Evolutionary conservation across 768 basidiomycete genomes (phyloP).

Genomic region (Hemileccinum rubropunctum): DNA sequence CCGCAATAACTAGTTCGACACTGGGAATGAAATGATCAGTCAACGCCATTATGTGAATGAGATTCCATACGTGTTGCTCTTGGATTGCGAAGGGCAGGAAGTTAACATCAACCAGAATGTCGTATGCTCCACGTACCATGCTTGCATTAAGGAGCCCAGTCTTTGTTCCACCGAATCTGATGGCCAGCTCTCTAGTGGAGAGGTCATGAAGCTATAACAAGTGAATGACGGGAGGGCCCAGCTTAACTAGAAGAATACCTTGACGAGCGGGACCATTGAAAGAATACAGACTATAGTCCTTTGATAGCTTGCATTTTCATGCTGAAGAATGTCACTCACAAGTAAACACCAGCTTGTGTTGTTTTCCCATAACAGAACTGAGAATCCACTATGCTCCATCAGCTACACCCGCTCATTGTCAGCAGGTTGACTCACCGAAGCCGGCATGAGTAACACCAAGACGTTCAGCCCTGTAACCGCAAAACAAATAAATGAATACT

Average conservation of each 20-base stretch:
- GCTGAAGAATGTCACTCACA: conserved; percentile 39
- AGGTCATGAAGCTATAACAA: conserved; percentile 66
- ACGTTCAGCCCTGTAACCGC: conserved; percentile 61
- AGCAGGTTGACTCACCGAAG: conserved; percentile 47
- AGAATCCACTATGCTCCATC: conserved; percentile 49
- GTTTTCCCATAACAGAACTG: conserved; percentile 43
- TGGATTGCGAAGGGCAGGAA: neutral
- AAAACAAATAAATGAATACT: neutral
- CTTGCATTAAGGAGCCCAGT: conserved; percentile 81
- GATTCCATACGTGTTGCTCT: conserved; percentile 66
- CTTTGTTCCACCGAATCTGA: conserved; percentile 72
- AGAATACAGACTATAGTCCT: conserved; percentile 53
- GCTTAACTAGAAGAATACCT: conserved; percentile 38
- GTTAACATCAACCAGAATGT: conserved; percentile 2
- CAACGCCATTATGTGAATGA: neutral
- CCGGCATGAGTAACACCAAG: conserved; percentile 61
- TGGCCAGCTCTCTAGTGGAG: conserved; percentile 67
- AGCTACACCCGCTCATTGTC: neutral
- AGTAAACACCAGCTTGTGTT: conserved; percentile 57
- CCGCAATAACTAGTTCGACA: conserved; percentile 68
- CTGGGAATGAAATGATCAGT: conserved; percentile 28
- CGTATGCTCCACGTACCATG: conserved; percentile 46
- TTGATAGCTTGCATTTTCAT: neutral
- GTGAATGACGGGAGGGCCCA: conserved; percentile 5
- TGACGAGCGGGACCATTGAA: conserved; percentile 76